Base-by-base conservation (phyloP, 495 filamentous ascomycete genomes). In the Echria macrotheca region DNA sequence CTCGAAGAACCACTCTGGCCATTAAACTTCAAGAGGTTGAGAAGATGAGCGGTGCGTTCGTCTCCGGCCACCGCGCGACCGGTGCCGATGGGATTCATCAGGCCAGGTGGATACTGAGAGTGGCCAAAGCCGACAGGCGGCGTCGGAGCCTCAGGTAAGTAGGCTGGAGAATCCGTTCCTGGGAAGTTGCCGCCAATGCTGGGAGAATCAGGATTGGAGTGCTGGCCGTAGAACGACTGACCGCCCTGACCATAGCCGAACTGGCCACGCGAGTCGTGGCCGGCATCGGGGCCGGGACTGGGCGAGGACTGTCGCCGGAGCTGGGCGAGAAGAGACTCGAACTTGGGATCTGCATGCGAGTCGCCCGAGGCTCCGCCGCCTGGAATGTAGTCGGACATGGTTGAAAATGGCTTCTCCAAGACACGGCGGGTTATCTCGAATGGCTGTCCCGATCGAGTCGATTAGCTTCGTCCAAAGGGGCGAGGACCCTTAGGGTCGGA, bases 21-120 rank as follows among this genome's bases (percentile, higher is more conserved):
- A 56, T 79, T 88, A 69, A 90, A 96, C 69, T 89, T 89, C 41
- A 98, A 77, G 32, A 98, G 77, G 58, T 85, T 93, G 60, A 98
- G 74, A 54, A 98, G 69, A 59, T 84, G 88, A 68, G 81, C 44
- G 74, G 83, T 70, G 72, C 80, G 61, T 24, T 87, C 74, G 44
- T 78, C 67, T 56, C 69, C 58, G 50, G 69, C 61, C 37, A 53
- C 57, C 8, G 53, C 44, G 23, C 69, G 68, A 57, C 67, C 69
- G 14, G 61, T 63, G 40, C 62, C 65, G 37, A 73, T 70, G n/a
- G 63, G 59, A 14, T 65, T 65, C 47, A 73, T 60, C 48, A 67
- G 54, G 4, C 66, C 66, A 21, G 67, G 61, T 0, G 67, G 65
- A 23, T 65, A 68, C 46, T 74, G 69, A 9, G 68, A 63, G 52